These are phyloP conservation scores for Fusarium avenaceum DNA, from an alignment of 2,329 filamentous ascomycete genomes.

Conservation along the genomic window DNA sequence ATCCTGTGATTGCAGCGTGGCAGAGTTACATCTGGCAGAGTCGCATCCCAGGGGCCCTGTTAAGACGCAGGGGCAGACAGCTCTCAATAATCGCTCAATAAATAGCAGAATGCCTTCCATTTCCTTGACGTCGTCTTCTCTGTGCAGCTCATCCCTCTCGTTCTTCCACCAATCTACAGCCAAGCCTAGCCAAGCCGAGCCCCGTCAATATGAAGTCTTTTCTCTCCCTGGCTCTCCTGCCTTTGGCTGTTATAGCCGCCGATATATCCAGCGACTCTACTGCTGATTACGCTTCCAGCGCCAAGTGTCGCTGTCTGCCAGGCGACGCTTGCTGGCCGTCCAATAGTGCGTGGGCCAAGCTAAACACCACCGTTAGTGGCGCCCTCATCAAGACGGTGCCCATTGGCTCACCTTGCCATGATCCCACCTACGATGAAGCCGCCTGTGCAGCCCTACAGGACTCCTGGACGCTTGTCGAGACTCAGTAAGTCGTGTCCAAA, in stretches of 20 bases:
- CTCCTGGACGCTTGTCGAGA: constrained; percentile 60
- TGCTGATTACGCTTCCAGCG: neutral
- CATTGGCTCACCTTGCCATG: constrained; percentile 65
- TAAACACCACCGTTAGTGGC: constrained; percentile 66
- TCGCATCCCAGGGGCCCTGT: neutral
- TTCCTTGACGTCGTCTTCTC: neutral
- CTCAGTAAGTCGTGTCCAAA: constrained; percentile 57
- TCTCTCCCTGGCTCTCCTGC: constrained; percentile 27
- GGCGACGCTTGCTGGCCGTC: constrained; percentile 67
- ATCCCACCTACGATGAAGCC: constrained; percentile 60
- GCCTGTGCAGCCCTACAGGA: constrained; percentile 59
- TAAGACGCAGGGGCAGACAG: neutral
- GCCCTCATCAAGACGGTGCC: constrained; percentile 65
- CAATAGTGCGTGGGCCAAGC: constrained; percentile 57
- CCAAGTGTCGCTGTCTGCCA: constrained; percentile 62
- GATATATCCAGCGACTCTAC: constrained; percentile 5
- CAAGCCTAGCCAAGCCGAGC: constrained; percentile 1
- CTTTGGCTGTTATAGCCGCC: constrained; percentile 28
- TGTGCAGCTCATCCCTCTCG: constrained; percentile 9
- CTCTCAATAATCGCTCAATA: neutral
- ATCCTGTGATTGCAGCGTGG: neutral
- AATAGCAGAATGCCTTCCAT: constrained; percentile 5
- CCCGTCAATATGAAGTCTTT: constrained; percentile 38
- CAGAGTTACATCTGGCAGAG: too few relatives aligned
- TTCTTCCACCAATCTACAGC: neutral